A percentile compares a stretch with the other conserved stretches of the same genome.
Conservation (phyloP, 2,329 filamentous ascomycete genomes). For the Spiromastix sp. region DNA sequence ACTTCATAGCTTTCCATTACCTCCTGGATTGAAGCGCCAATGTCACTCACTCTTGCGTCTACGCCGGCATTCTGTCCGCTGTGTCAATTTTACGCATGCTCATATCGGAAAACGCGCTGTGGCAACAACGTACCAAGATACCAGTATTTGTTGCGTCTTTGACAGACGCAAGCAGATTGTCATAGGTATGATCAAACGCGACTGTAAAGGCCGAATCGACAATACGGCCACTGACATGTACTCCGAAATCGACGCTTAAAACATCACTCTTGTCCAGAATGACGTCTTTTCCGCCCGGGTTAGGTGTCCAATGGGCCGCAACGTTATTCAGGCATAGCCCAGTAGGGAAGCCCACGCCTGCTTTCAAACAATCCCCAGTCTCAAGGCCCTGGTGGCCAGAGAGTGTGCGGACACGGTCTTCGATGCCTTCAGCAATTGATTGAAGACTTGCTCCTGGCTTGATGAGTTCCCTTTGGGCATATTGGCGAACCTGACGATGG, state of each 20-base stretch:
- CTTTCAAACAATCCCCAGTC: constrained; percentile 39
- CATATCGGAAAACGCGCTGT: constrained; percentile 7
- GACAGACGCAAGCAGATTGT: constrained; percentile 63
- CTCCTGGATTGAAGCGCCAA: constrained; percentile 50
- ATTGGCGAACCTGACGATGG: constrained; percentile 45
- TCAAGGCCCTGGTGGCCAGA: constrained; percentile 42
- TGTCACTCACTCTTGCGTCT: constrained; percentile 44
- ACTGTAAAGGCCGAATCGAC: constrained; percentile 75
- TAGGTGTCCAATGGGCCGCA: constrained; percentile 48
- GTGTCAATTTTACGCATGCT: constrained; percentile 7
- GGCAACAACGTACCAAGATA: too few relatives aligned
- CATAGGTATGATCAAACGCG: constrained; percentile 63
- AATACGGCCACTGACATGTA: constrained; percentile 70
- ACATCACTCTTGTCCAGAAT: constrained; percentile 63
- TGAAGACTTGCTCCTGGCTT: constrained; percentile 41
- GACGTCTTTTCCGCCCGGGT: constrained; percentile 54
- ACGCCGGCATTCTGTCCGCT: constrained; percentile 39
- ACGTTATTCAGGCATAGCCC: constrained; percentile 44
- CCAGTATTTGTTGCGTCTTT: constrained; percentile 61
- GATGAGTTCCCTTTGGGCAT: constrained; percentile 36
- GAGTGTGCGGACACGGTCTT: constrained; percentile 43
- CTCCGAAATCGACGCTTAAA: constrained; percentile 73
- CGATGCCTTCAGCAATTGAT: constrained; percentile 43
- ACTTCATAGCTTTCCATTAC: constrained; percentile 54
- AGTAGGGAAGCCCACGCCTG: constrained; percentile 47